These are phyloP conservation scores for Salix koriyanagi DNA, from an alignment of 345 rosid genomes.

Conservation along the genomic window DNA sequence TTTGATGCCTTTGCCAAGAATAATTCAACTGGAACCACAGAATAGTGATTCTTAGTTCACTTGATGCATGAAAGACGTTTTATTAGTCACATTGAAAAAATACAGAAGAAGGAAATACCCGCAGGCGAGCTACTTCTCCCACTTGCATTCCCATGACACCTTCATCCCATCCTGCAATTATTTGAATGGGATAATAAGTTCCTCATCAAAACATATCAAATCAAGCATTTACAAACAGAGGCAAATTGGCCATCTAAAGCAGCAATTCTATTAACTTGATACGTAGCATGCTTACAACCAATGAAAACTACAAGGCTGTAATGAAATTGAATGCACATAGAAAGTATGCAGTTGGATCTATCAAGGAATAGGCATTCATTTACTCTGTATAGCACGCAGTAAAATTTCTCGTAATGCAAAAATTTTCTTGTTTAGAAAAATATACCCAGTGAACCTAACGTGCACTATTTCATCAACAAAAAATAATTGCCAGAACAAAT, in stretches of 20 bases:
- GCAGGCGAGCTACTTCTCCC: slow-evolving; percentile 87
- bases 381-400: neutral
- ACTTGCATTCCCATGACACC: slow-evolving; percentile 94
- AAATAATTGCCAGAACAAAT: neutral
- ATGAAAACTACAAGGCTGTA: neutral
- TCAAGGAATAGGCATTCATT: neutral
- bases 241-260: neutral
- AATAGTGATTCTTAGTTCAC: neutral
- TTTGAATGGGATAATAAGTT: neutral
- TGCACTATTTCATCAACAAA: neutral
- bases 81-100: neutral
- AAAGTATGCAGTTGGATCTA: neutral
- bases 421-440: neutral
- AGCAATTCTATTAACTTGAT: neutral
- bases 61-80: neutral
- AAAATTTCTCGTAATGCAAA: neutral
- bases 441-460: neutral
- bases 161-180: slow-evolving; percentile 90
- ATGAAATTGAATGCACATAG: too few species aligned
- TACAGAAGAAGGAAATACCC: slow-evolving; percentile 44
- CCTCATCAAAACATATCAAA: neutral
- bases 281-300: neutral
- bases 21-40: neutral
- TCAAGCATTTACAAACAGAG: neutral
- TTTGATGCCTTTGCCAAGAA: neutral